phyloP scores from a whole-genome alignment of 495 filamentous ascomycete genomes.

The Pseudevernia furfuracea region DNA sequence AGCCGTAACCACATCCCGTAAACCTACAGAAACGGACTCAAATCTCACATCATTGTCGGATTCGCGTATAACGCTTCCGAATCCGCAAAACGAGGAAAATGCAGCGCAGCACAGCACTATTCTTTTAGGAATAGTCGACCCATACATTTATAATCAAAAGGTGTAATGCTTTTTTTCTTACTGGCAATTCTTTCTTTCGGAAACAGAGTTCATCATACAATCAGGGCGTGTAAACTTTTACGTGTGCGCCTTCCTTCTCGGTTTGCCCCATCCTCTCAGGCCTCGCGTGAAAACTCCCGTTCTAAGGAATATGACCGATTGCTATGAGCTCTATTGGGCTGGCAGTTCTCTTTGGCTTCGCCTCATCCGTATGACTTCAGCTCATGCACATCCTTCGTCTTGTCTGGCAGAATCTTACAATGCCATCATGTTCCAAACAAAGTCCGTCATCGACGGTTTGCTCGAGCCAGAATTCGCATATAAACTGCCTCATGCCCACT shows the following conservation, averaged over 20 bases:
- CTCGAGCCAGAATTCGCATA: neutral
- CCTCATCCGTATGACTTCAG: slow-evolving; percentile 6
- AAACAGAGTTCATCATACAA: neutral
- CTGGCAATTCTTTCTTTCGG: neutral
- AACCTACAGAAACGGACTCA: neutral
- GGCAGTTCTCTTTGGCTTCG: neutral
- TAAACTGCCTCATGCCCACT: neutral
- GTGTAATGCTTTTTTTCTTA: neutral
- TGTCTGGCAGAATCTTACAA: neutral
- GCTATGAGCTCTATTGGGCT: neutral
- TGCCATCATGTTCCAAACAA: neutral
- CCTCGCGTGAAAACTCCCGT: neutral
- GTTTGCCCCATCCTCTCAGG: neutral
- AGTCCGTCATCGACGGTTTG: neutral
- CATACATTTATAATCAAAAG: neutral
- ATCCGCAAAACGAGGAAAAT: neutral
- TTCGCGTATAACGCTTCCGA: neutral
- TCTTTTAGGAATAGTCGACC: neutral
- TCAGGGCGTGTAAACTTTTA: neutral
- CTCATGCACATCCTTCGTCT: neutral
- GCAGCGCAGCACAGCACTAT: neutral
- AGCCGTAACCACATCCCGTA: neutral
- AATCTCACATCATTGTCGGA: neutral
- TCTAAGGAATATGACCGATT: neutral
- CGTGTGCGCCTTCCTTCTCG: slow-evolving; percentile 3